Conservation (phyloP, 345 rosid species). For the Acer negundo region DNA sequence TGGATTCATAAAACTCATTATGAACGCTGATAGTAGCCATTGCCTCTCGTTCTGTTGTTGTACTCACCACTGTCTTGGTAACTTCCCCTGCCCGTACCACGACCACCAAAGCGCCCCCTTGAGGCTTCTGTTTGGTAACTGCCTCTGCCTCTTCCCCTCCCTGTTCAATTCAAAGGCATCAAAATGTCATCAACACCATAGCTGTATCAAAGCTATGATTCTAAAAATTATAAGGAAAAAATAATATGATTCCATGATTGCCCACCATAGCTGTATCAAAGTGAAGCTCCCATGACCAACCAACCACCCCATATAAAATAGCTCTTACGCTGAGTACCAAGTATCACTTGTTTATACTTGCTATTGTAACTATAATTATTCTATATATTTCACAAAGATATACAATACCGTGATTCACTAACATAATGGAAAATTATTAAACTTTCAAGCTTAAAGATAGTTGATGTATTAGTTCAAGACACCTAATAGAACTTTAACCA, state of each 20-base stretch:
- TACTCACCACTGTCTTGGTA: constrained; percentile 66
- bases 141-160: constrained; percentile 83
- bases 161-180: constrained; percentile 28
- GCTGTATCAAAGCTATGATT: no score
- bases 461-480: background rate
- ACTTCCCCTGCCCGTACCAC: constrained; percentile 61
- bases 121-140: constrained; percentile 65
- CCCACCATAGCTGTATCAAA: background rate
- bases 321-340: background rate
- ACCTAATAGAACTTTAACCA: background rate
- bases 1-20: constrained; percentile 26
- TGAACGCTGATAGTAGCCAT: constrained; percentile 62
- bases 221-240: background rate
- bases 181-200: background rate
- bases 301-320: background rate
- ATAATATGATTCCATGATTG: background rate
- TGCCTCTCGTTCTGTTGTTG: constrained; percentile 64
- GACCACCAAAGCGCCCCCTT: constrained; percentile 66
- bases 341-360: background rate
- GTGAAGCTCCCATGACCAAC: background rate
- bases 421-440: background rate
- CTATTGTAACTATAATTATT: background rate
- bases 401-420: background rate
- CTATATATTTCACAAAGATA: background rate
- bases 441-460: constrained; percentile 1